These are phyloP conservation scores for Nemania bipapillata DNA, from an alignment of 2,329 filamentous ascomycete genomes.

Conservation along the genomic window DNA sequence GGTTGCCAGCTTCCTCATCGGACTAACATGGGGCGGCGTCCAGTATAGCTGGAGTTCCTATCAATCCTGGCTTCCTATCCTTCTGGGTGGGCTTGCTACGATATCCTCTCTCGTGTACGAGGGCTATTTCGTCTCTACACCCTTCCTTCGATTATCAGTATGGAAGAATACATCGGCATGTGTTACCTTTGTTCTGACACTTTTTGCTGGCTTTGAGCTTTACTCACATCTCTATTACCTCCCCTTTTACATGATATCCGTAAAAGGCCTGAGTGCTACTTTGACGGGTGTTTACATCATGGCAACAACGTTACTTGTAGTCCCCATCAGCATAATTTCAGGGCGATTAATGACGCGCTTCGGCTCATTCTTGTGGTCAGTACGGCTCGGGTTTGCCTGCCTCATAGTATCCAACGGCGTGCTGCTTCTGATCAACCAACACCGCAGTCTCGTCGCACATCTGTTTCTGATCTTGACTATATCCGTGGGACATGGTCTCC, in stretches of 20 bases:
- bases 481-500: constrained; percentile 24
- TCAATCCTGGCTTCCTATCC: constrained; percentile 40
- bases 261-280: constrained; percentile 23
- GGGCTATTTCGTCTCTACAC: constrained; percentile 20
- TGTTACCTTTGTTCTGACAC: constrained; percentile 20
- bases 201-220: constrained; percentile 18
- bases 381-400: constrained; percentile 22
- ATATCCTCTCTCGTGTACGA: constrained; percentile 43
- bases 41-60: constrained; percentile 54
- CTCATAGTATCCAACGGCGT: constrained; percentile 10
- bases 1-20: constrained; percentile 59
- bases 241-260: constrained; percentile 30
- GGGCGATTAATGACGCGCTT: constrained; percentile 30
- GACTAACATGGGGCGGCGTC: constrained; percentile 60
- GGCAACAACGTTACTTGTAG: constrained; percentile 25
- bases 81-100: constrained; percentile 39
- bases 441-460: neutral
- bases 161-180: constrained; percentile 23
- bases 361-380: constrained; percentile 28
- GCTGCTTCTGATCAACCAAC: constrained; percentile 13
- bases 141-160: constrained; percentile 29
- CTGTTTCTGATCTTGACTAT: constrained; percentile 22
- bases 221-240: constrained; percentile 32
- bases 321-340: constrained; percentile 9
- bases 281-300: constrained; percentile 33